These are phyloP conservation scores for Fusarium illudens DNA, from an alignment of 2,329 filamentous ascomycete genomes.

Conservation along the genomic window DNA sequence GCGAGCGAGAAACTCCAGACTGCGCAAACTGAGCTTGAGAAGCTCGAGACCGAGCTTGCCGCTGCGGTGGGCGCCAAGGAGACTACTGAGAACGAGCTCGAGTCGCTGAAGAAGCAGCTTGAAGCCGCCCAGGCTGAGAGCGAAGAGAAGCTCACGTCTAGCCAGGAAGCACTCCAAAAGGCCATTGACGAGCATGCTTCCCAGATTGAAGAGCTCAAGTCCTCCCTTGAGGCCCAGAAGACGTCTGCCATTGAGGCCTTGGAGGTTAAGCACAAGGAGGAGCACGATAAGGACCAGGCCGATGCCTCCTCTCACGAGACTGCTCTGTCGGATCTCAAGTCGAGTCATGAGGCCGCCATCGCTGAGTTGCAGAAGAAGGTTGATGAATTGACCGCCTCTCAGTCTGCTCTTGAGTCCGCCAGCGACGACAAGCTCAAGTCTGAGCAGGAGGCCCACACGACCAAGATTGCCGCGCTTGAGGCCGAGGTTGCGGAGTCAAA, in stretches of 20 bases:
- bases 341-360: conserved; percentile 57
- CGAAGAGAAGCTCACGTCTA: conserved; percentile 47
- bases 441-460: conserved; percentile 55
- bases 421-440: conserved; percentile 56
- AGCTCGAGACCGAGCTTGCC: conserved; percentile 58
- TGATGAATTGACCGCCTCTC: conserved; percentile 59
- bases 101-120: conserved; percentile 59
- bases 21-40: conserved; percentile 61
- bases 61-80: conserved; percentile 61
- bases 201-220: conserved; percentile 61
- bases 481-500: conserved; percentile 61
- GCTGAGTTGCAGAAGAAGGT: conserved; percentile 64
- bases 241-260: conserved; percentile 57
- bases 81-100: conserved; percentile 57
- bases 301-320: conserved; percentile 58
- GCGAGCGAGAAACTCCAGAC: conserved; percentile 59
- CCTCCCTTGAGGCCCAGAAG: conserved; percentile 60
- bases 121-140: conserved; percentile 50
- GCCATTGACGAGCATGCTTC: conserved; percentile 58
- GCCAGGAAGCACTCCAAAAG: conserved; percentile 47
- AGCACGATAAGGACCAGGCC: conserved; percentile 57
- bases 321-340: conserved; percentile 59
- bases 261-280: conserved; percentile 61
- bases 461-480: conserved; percentile 61
- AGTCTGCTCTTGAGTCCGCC: conserved; percentile 55